Evolutionary conservation across 2,329 filamentous ascomycete genomes (phyloP).

Genomic region (Neopestalotiopsis rosae): DNA sequence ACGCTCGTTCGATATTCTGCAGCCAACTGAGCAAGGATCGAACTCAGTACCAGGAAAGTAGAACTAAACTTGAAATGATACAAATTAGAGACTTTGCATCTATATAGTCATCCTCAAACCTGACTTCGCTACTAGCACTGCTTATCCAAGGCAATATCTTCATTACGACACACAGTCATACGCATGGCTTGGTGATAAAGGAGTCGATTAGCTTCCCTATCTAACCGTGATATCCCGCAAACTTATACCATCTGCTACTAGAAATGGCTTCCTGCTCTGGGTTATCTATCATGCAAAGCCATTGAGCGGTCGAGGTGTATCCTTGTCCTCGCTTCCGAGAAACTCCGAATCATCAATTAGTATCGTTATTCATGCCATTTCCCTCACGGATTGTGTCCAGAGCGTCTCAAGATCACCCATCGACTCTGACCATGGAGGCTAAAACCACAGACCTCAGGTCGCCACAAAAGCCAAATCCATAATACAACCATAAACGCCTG

Average conservation of each 20-base stretch:
- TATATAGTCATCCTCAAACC: too few species aligned
- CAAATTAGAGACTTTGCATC: too few species aligned
- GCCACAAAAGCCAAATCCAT: constrained; percentile 18
- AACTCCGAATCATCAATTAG: background rate
- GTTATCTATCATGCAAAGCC: constrained; percentile 4
- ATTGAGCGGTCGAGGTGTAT: background rate
- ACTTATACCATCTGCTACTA: background rate
- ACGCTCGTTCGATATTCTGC: too few species aligned
- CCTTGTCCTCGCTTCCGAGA: background rate
- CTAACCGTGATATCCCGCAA: background rate
- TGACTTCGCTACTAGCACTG: too few species aligned
- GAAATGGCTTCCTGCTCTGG: background rate
- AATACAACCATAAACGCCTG: constrained; percentile 36
- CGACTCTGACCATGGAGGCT: background rate
- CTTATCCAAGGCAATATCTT: background rate
- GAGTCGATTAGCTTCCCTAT: background rate
- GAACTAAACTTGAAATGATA: too few species aligned
- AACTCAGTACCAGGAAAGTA: too few species aligned
- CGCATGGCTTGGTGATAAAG: background rate
- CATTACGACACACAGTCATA: background rate
- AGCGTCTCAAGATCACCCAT: background rate
- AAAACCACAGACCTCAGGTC: background rate
- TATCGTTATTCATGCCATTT: background rate
- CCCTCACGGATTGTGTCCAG: background rate
- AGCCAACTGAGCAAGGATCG: too few species aligned